Evolutionary conservation across 2,329 filamentous ascomycete genomes (phyloP), one percentile per base, ranked within the genome.

Genomic region (Aspergillus transmontanensis): DNA sequence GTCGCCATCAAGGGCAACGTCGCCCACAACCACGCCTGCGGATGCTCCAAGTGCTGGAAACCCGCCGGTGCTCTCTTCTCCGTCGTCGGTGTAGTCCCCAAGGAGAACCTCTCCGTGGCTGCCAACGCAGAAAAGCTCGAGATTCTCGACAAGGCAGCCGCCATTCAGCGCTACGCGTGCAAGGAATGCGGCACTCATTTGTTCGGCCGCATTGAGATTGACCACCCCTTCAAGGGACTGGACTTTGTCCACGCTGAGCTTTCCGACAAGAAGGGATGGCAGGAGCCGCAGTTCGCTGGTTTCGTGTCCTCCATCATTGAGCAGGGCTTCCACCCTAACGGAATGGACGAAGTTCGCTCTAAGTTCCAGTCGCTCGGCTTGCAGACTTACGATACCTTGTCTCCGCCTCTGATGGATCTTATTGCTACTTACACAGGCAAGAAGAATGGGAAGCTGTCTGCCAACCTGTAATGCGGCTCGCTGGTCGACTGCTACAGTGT

Each of bases 1-100:
- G 82, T 90, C 26, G 83, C 82, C 0, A 81, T 90, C 45, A 75
- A 70, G 62, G 79, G 84, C 72, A 86, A 90, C 69, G 85, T 91
- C 61, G 79, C 82, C 2, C 87, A 90, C 81, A 90, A 91, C 81
- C 89, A 91, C 78, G 87, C 86, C 60, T 90, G 89, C 77, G 88
- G 88, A 66, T 90, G 89, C 79, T 89, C 87, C 60, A 89, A 90
- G 76, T 90, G 89, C 84, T 91, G 87, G 87, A 91, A 90, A 76
- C 89, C 89, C 6, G 62, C 76, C 2, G 86, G 86, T 34, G 82
- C 87, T 0, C 83, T 90, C 64, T 90, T 91, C 81, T 85, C 85
- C 64, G 71, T 90, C 68, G 82, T 91, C 55, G 88, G 79, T 62
- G 88, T 90, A 59, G 77, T 90, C 2, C 84, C 89, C 6, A 74